Percentiles rank a stretch among this genome's conserved stretches.
These are phyloP conservation scores for Psidium friedrichsthalianum DNA, from an alignment of 345 rosid genomes.

Conservation along the genomic window DNA sequence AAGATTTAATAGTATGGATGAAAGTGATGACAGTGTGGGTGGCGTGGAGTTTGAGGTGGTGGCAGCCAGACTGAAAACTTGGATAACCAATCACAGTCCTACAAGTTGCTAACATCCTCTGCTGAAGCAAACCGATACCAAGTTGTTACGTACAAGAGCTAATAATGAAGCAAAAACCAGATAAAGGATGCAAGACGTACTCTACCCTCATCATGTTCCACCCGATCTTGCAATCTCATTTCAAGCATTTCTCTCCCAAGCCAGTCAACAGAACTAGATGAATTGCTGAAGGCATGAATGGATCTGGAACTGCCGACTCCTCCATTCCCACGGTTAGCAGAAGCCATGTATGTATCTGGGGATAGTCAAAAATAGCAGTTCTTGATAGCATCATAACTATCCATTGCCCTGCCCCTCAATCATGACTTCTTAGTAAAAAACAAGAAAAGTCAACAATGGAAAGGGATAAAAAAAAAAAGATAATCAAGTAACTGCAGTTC, in stretches of 20 bases:
- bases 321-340: slow-evolving; percentile 82
- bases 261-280: slow-evolving; percentile 97
- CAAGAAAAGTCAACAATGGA: background rate
- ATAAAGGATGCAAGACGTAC: slow-evolving; percentile 28
- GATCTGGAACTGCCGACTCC: slow-evolving; percentile 96
- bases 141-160: background rate
- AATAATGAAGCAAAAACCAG: background rate
- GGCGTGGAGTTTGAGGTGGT: background rate
- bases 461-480: background rate
- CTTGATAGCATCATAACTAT: slow-evolving; percentile 1
- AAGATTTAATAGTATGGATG: background rate
- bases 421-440: background rate
- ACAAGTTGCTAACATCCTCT: background rate
- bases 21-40: background rate
- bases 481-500: background rate
- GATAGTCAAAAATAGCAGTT: slow-evolving; percentile 23
- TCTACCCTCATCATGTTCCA: slow-evolving; percentile 73
- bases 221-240: slow-evolving; percentile 81
- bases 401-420: slow-evolving; percentile 9
- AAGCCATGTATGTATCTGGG: slow-evolving; percentile 43
- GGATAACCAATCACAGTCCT: background rate
- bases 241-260: slow-evolving; percentile 90
- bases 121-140: background rate
- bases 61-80: background rate
- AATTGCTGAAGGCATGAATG: slow-evolving; percentile 65